phyloP scores from a whole-genome alignment of 495 filamentous ascomycete genomes.

The Penicillium turbatum region DNA sequence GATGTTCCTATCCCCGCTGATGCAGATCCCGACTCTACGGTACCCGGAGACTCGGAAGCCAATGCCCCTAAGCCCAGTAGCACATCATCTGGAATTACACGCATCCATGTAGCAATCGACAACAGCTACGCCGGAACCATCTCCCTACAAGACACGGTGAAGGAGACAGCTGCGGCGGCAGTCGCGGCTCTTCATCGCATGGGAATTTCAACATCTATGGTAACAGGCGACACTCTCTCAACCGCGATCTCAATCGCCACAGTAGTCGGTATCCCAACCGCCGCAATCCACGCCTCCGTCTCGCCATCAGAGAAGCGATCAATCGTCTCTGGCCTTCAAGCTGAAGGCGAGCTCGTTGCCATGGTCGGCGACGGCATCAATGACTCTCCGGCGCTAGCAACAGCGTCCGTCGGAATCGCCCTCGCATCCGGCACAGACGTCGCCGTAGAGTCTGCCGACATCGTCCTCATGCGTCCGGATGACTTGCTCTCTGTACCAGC shows the following conservation, averaged over 20 bases:
- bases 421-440: conserved; percentile 92
- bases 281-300: conserved; percentile 74
- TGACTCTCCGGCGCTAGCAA: conserved; percentile 92
- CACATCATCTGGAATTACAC: conserved; percentile 63
- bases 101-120: conserved; percentile 87
- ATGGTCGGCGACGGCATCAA: conserved; percentile 99
- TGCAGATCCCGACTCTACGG: conserved; percentile 45
- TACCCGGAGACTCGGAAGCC: conserved; percentile 19
- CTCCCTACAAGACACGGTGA: conserved; percentile 83
- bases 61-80: conserved; percentile 23
- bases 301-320: conserved; percentile 83
- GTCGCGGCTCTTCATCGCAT: conserved; percentile 80
- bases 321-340: conserved; percentile 75
- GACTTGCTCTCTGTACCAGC: conserved; percentile 90
- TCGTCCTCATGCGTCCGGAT: conserved; percentile 91
- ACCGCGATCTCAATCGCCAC: conserved; percentile 79
- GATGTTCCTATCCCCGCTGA: conserved; percentile 61
- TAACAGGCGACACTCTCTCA: conserved; percentile 85
- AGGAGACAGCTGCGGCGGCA: conserved; percentile 75
- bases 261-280: conserved; percentile 71
- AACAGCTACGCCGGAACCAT: conserved; percentile 73
- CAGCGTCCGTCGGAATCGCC: conserved; percentile 87
- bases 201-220: conserved; percentile 81
- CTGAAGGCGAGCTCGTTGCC: conserved; percentile 68
- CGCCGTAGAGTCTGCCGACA: conserved; percentile 94